These are phyloP conservation scores for Cicer judaicum DNA, from an alignment of 306 rosid species.

Conservation along the genomic window DNA sequence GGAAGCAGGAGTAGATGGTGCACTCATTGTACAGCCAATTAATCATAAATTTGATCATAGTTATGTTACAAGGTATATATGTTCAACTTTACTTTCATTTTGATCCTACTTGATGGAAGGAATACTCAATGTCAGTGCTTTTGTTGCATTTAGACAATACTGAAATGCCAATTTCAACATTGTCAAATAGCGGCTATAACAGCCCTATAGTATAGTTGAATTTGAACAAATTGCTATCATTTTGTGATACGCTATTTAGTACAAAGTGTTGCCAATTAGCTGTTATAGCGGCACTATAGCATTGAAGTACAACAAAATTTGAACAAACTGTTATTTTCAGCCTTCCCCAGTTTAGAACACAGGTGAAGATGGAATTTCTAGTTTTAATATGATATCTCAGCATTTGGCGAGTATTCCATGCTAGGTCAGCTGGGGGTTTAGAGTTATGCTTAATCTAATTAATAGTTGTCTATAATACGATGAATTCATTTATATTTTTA, in stretches of 20 bases:
- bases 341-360: too few species aligned
- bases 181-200: too few species aligned
- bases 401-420: conserved; percentile 7
- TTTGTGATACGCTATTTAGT: too few species aligned
- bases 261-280: too few species aligned
- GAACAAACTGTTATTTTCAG: too few species aligned
- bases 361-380: conserved; percentile 20
- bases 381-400: conserved; percentile 14
- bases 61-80: conserved; percentile 76
- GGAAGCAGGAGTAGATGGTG: conserved; percentile 89
- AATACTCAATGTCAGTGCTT: not conserved
- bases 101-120: conserved; percentile 33
- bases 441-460: conserved; percentile 5
- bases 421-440: not conserved
- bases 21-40: conserved; percentile 91
- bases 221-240: too few species aligned
- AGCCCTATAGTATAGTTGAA: too few species aligned
- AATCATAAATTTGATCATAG: conserved; percentile 88
- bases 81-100: not conserved
- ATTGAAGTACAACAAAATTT: too few species aligned
- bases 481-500: not conserved
- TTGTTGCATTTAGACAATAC: conserved; percentile 18
- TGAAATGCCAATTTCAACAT: not conserved
- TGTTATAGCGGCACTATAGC: too few species aligned
- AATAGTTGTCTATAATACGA: conserved; percentile 27